Evolutionary conservation across 768 basidiomycete genomes (phyloP).

Genomic region (Galerina sulciceps): DNA sequence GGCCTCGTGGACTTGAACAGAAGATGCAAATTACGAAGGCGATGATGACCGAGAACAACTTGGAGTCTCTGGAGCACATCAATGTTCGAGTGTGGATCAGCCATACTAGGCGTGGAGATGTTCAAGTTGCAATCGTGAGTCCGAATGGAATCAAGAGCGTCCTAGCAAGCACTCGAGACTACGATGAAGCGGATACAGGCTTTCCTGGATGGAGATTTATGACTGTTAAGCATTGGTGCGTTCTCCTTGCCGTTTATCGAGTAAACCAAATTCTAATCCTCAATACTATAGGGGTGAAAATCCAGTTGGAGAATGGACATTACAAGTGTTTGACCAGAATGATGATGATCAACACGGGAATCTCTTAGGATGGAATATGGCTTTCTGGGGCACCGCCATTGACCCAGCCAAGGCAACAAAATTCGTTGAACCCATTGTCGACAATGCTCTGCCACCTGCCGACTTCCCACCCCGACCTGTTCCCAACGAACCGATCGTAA

Average conservation of each 20-base stretch:
- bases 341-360: conserved; percentile 54
- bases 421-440: conserved; percentile 60
- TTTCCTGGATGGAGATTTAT: conserved; percentile 95
- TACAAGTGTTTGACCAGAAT: conserved; percentile 80
- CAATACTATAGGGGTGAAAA: conserved; percentile 79
- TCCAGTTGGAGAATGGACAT: conserved; percentile 89
- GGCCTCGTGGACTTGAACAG: conserved; percentile 61
- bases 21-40: conserved; percentile 66
- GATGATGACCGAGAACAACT: conserved; percentile 71
- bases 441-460: conserved; percentile 51
- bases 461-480: conserved; percentile 42
- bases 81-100: conserved; percentile 91
- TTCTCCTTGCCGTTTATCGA: conserved; percentile 8
- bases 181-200: conserved; percentile 69
- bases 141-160: conserved; percentile 86
- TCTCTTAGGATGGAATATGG: conserved; percentile 91
- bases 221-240: conserved; percentile 95
- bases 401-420: conserved; percentile 68
- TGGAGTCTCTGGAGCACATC: conserved; percentile 90
- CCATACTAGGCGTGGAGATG: conserved; percentile 85
- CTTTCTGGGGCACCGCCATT: conserved; percentile 86
- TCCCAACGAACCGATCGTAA: conserved; percentile 30
- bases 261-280: not conserved
- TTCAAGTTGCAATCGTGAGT: conserved; percentile 86
- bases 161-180: conserved; percentile 69